These are phyloP conservation scores for Saccharomycopsis guyanensis DNA, from an alignment of 805 yeast species.

Conservation along the genomic window DNA sequence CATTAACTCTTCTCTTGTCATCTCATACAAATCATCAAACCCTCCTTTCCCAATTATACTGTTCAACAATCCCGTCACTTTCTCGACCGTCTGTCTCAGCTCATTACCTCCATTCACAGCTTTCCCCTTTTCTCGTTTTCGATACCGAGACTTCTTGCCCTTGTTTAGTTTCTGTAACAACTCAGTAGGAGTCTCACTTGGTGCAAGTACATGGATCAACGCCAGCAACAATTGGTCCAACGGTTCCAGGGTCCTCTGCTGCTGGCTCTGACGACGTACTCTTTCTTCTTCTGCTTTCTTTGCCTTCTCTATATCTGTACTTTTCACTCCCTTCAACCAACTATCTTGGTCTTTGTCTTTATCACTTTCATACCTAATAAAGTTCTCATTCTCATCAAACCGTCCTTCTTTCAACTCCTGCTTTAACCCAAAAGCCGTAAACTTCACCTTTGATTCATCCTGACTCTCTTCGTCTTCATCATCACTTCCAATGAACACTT, in stretches of 20 bases:
- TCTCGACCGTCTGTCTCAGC: conserved; percentile 21
- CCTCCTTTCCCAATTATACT: conserved; percentile 34
- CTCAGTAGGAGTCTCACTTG: conserved; percentile 56
- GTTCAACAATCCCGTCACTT: conserved; percentile 44
- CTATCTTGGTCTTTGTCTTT: conserved; percentile 31
- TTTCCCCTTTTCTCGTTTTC: neutral
- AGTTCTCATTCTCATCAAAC: conserved; percentile 58
- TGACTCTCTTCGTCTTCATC: conserved; percentile 24
- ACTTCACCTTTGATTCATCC: conserved; percentile 39
- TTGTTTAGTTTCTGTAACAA: conserved; percentile 34
- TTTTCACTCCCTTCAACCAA: conserved; percentile 32
- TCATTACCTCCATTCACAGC: conserved; percentile 14
- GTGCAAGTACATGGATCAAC: conserved; percentile 41
- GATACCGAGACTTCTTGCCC: neutral
- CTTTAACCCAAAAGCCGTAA: conserved; percentile 57
- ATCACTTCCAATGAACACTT: conserved; percentile 16
- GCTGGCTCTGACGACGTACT: conserved; percentile 28
- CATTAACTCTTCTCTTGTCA: conserved; percentile 48
- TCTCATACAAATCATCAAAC: conserved; percentile 40
- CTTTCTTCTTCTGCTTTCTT: conserved; percentile 27
- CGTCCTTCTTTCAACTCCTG: conserved; percentile 52
- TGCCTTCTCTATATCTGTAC: conserved; percentile 32
- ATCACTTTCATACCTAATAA: conserved; percentile 35
- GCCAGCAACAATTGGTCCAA: conserved; percentile 25
- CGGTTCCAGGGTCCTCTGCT: conserved; percentile 24